These are phyloP conservation scores for Aspergillus bombycis DNA, from an alignment of 2,329 filamentous ascomycete genomes.

Conservation along the genomic window DNA sequence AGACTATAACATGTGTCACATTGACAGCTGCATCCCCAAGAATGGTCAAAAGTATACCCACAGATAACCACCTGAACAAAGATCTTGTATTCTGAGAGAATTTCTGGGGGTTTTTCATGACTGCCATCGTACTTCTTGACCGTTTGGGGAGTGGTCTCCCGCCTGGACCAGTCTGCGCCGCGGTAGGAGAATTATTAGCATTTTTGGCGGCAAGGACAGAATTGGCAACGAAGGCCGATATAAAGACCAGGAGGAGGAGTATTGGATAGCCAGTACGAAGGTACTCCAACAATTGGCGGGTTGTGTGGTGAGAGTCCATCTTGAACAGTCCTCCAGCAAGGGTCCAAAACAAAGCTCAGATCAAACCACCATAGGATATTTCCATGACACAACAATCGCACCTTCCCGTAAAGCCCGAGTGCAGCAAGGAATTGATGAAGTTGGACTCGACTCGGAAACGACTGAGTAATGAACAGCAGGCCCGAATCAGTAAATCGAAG, in stretches of 20 bases:
- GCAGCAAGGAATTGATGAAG: not conserved
- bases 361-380: slow-evolving; percentile 29
- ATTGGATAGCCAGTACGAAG: slow-evolving; percentile 66
- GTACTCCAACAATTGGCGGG: slow-evolving; percentile 48
- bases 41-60: slow-evolving; percentile 73
- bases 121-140: slow-evolving; percentile 53
- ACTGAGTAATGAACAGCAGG: slow-evolving; percentile 10
- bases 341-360: slow-evolving; percentile 19
- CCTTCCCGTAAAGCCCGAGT: slow-evolving; percentile 14
- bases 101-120: slow-evolving; percentile 54
- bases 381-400: slow-evolving; percentile 36
- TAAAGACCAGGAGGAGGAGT: slow-evolving; percentile 66
- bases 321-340: slow-evolving; percentile 27
- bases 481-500: slow-evolving; percentile 12
- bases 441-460: slow-evolving; percentile 13
- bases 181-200: slow-evolving; percentile 50
- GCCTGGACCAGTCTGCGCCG: slow-evolving; percentile 72
- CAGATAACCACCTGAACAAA: slow-evolving; percentile 75
- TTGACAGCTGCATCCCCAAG: slow-evolving; percentile 74
- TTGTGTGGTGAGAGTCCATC: slow-evolving; percentile 44
- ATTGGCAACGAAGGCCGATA: slow-evolving; percentile 63
- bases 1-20: slow-evolving; percentile 71
- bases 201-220: slow-evolving; percentile 60
- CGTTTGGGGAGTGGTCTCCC: slow-evolving; percentile 82
- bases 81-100: slow-evolving; percentile 70